Percentiles rank a stretch among this genome's conserved stretches.
phyloP scores from a whole-genome alignment of 73 alveolate genomes.

The Blepharisma stoltei region DNA sequence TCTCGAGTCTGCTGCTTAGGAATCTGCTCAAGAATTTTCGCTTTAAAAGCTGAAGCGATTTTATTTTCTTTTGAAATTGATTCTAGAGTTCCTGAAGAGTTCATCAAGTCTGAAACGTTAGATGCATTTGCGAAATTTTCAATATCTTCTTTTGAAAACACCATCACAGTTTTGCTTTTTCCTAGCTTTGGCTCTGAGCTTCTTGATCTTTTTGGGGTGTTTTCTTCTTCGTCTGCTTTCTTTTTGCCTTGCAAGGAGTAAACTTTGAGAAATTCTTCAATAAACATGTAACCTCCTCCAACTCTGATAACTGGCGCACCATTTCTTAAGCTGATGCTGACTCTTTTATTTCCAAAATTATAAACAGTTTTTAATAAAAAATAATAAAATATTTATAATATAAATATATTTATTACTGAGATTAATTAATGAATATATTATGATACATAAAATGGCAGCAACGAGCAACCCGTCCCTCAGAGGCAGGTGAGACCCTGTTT shows the following conservation, averaged over 20 bases:
- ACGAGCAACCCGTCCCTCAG: no score
- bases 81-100: no score
- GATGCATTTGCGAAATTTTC: not conserved
- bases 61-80: no score
- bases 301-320: conserved; percentile 75
- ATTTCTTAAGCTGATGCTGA: conserved; percentile 57
- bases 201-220: not conserved
- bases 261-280: conserved; percentile 53
- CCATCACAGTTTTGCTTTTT: not conserved
- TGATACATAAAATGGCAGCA: no score
- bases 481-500: no score
- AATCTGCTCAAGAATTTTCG: no score
- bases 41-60: no score
- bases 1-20: no score
- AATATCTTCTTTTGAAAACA: not conserved
- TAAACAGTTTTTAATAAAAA: no score
- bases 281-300: conserved; percentile 79
- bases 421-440: no score
- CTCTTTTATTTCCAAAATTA: conserved; percentile 55
- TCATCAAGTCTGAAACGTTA: not conserved
- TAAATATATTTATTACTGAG: no score
- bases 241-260: conserved; percentile 4
- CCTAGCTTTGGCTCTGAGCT: not conserved
- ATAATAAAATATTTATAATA: no score
- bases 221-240: conserved; percentile 15